phyloP scores from a whole-genome alignment of 306 rosid species.

The Dalbergia cultrata region DNA sequence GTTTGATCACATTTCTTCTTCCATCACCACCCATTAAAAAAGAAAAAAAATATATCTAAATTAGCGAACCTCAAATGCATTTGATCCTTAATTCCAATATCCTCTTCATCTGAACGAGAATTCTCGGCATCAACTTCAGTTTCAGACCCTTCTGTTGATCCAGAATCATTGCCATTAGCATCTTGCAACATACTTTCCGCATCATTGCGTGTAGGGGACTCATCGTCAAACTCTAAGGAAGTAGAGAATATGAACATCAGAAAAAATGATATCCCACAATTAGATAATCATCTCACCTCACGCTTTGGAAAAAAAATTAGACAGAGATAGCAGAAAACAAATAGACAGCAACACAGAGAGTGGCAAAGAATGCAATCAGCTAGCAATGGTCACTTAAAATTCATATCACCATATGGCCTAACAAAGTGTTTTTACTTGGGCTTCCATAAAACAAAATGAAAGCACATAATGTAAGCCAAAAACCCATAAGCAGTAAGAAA shows the following conservation, averaged over 20 bases:
- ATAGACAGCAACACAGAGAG: neutral
- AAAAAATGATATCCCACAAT: conserved; percentile 24
- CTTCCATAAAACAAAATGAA: neutral
- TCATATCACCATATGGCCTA: neutral
- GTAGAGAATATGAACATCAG: neutral
- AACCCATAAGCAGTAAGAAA: neutral
- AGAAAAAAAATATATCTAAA: conserved; percentile 13
- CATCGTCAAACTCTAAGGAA: conserved; percentile 57
- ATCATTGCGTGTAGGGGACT: conserved; percentile 47
- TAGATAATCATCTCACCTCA: conserved; percentile 5
- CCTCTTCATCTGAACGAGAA: conserved; percentile 67
- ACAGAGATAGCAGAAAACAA: conserved; percentile 14
- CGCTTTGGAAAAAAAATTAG: conserved; percentile 13
- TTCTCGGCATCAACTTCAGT: conserved; percentile 58
- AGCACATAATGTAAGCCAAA: conserved; percentile 1
- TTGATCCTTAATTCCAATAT: conserved; percentile 48
- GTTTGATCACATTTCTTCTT: neutral
- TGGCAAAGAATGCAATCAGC: conserved; percentile 14
- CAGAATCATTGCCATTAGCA: conserved; percentile 41
- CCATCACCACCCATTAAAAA: neutral
- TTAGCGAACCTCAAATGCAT: conserved; percentile 63
- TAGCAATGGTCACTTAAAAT: neutral
- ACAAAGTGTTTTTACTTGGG: conserved; percentile 17
- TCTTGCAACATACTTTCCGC: conserved; percentile 46
- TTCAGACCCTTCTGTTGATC: conserved; percentile 54